These are phyloP conservation scores for Lasiosphaeriaceae sp. DNA, from an alignment of 495 filamentous ascomycete species.

Conservation along the genomic window DNA sequence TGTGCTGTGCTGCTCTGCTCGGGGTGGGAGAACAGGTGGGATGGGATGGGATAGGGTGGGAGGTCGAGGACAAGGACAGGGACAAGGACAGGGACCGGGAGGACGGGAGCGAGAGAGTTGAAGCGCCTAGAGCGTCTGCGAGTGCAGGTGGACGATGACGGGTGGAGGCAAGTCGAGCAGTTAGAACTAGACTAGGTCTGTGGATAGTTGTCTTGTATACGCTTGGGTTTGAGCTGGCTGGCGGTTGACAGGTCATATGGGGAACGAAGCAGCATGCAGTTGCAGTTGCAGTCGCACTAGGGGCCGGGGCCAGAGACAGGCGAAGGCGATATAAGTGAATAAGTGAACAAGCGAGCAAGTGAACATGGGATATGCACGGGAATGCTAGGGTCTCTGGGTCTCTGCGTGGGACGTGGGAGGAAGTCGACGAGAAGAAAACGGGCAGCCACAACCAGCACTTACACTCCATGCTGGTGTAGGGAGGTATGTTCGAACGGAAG, in stretches of 20 bases:
- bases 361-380: too few species aligned
- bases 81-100: not conserved
- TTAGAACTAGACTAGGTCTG: not conserved
- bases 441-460: too few species aligned
- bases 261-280: not conserved
- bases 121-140: not conserved
- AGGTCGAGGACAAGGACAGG: not conserved
- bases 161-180: not conserved
- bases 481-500: not conserved
- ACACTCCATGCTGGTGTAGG: too few species aligned
- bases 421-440: not conserved
- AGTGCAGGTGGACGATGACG: not conserved
- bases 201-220: too few species aligned
- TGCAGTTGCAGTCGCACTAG: not conserved
- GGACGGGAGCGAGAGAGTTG: not conserved
- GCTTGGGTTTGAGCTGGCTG: not conserved
- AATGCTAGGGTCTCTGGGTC: too few species aligned
- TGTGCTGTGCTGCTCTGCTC: constrained; percentile 5
- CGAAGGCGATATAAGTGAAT: not conserved
- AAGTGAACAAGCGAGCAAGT: not conserved
- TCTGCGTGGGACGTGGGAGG: not conserved
- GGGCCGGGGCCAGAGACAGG: not conserved
- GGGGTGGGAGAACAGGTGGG: constrained; percentile 9
- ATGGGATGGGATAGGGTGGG: not conserved
- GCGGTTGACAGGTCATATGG: constrained; percentile 13